Conservation (phyloP, 129 eudicot genomes). For the Tanacetum coccineum region DNA sequence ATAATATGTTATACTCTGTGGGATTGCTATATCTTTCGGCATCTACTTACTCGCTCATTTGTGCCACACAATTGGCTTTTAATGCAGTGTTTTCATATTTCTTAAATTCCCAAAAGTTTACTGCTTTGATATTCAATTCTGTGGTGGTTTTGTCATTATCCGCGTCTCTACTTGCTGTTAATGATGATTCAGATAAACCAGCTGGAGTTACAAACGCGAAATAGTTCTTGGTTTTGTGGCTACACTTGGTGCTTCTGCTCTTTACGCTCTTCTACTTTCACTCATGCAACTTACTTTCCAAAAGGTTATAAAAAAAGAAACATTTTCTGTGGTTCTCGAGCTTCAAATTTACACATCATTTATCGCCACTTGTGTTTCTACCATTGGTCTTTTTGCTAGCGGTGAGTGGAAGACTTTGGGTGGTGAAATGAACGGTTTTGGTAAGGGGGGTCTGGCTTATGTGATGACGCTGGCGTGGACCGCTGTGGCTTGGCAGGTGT, state of each 20-base stretch:
- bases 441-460: constrained; percentile 53
- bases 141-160: constrained; percentile 73
- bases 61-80: constrained; percentile 83
- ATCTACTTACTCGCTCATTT: constrained; percentile 88
- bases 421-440: constrained; percentile 59
- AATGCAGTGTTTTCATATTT: constrained; percentile 75
- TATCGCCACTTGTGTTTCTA: constrained; percentile 65
- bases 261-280: constrained; percentile 73
- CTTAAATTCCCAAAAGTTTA: constrained; percentile 78
- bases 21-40: constrained; percentile 84
- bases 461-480: constrained; percentile 76
- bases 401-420: constrained; percentile 75
- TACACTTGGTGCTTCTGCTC: constrained; percentile 68
- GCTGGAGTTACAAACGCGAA: constrained; percentile 48
- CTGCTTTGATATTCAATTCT: constrained; percentile 68
- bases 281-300: constrained; percentile 77
- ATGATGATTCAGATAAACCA: constrained; percentile 63
- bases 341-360: constrained; percentile 67
- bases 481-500: constrained; percentile 91
- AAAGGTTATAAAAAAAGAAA: constrained; percentile 58
- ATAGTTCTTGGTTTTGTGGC: constrained; percentile 55
- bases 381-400: constrained; percentile 81
- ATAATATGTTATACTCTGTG: constrained; percentile 76
- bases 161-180: constrained; percentile 68
- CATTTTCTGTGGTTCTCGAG: constrained; percentile 72